Conservation (phyloP, 78 protist species). For the Tieghemostelium lacteum region DNA sequence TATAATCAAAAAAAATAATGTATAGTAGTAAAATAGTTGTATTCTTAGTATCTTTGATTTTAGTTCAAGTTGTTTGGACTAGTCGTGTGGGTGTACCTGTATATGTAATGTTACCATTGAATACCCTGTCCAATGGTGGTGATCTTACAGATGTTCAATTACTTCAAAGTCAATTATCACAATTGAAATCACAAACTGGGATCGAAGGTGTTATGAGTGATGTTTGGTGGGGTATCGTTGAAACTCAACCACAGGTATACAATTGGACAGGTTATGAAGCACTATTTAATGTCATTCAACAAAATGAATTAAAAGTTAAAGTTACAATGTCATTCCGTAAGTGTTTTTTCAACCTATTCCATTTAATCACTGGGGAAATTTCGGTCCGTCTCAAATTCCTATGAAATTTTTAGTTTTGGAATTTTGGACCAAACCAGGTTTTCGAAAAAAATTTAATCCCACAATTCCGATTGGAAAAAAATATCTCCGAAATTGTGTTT, state of each 20-base stretch:
- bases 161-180: conserved; percentile 32
- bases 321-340: conserved; percentile 22
- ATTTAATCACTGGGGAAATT: no score
- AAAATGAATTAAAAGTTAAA: conserved; percentile 79
- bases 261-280: conserved; percentile 81
- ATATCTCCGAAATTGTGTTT: neutral
- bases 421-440: no score
- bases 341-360: no score
- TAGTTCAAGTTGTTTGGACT: no score
- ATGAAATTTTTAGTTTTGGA: no score
- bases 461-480: no score
- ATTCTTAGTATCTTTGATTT: no score
- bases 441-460: no score
- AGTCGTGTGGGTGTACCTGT: no score
- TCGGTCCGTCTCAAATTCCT: no score
- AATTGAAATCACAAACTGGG: conserved; percentile 21
- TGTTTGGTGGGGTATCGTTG: conserved; percentile 95
- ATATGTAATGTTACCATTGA: conserved; percentile 91
- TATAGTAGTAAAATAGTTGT: no score
- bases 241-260: conserved; percentile 67
- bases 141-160: conserved; percentile 11
- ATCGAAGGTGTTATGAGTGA: conserved; percentile 89
- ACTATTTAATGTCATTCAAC: conserved; percentile 35
- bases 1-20: no score
- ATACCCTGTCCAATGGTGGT: conserved; percentile 48